Percentiles rank a stretch among this genome's conserved stretches.
Evolutionary conservation across 2,329 filamentous ascomycete species (phyloP).

Genomic region (Fusarium illudens): DNA sequence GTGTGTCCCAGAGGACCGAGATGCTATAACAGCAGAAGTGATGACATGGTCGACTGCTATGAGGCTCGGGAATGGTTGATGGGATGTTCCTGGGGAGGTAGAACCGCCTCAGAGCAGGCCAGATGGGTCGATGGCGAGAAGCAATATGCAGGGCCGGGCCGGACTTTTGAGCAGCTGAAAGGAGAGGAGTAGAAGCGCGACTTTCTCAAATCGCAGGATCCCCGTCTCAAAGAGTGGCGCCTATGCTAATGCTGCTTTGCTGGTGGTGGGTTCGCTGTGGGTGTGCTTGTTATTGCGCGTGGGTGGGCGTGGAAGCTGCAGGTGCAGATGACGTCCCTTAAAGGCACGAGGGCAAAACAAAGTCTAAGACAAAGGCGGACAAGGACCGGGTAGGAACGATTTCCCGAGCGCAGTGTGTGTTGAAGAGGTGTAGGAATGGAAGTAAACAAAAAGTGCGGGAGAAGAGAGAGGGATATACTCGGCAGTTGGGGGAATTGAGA

Average conservation of each 20-base stretch:
- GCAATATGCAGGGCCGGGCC: conserved; percentile 34
- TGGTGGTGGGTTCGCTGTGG: conserved; percentile 27
- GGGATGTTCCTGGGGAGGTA: conserved; percentile 12
- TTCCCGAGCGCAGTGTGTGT: neutral
- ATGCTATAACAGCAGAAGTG: conserved; percentile 50
- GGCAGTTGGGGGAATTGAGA: neutral
- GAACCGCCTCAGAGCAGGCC: conserved; percentile 16
- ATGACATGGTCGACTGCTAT: conserved; percentile 46
- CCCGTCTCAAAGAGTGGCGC: conserved; percentile 37
- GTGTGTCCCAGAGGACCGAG: conserved; percentile 50
- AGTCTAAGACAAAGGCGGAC: conserved; percentile 28
- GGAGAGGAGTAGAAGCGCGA: conserved; percentile 33
- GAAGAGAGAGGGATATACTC: conserved; percentile 13
- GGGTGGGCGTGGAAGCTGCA: conserved; percentile 23
- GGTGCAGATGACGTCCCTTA: conserved; percentile 43
- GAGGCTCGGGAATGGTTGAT: conserved; percentile 20
- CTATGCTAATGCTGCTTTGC: conserved; percentile 30
- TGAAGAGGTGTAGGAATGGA: conserved; percentile 3
- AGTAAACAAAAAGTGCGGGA: conserved; percentile 16
- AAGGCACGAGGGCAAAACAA: conserved; percentile 32
- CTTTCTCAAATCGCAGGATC: conserved; percentile 35
- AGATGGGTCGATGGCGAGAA: conserved; percentile 35
- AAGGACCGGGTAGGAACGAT: conserved; percentile 17
- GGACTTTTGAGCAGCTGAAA: conserved; percentile 41
- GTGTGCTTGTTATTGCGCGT: conserved; percentile 33